These are phyloP conservation scores for Triticum aestivum DNA, from an alignment of 176 grass and related monocot species.

Conservation along the genomic window IWGSC_CS_RefSeq_v2.1 NC_057802.1:489619258-489619757, in stretches of 20 bases:
- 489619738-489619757: background rate
- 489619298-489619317: background rate
- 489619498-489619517: conserved; percentile 57
- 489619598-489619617: conserved; percentile 75
- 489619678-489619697: too few species aligned
- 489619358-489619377: background rate
- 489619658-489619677: conserved; percentile 45
- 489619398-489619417: background rate
- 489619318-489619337: background rate
- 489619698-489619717: background rate
- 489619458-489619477: conserved; percentile 40
- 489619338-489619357: background rate
- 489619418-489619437: background rate
- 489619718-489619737: background rate
- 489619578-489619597: conserved; percentile 38
- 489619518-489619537: conserved; percentile 59
- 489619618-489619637: conserved; percentile 61
- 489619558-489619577: conserved; percentile 40
- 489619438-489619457: conserved; percentile 33
- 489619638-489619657: conserved; percentile 62
- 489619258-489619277: background rate
- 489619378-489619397: background rate
- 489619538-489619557: conserved; percentile 47
- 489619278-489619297: background rate
- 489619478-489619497: conserved; percentile 49